Evolutionary conservation across 2,329 filamentous ascomycete species (phyloP).

Genomic region (Didymella lethalis): DNA sequence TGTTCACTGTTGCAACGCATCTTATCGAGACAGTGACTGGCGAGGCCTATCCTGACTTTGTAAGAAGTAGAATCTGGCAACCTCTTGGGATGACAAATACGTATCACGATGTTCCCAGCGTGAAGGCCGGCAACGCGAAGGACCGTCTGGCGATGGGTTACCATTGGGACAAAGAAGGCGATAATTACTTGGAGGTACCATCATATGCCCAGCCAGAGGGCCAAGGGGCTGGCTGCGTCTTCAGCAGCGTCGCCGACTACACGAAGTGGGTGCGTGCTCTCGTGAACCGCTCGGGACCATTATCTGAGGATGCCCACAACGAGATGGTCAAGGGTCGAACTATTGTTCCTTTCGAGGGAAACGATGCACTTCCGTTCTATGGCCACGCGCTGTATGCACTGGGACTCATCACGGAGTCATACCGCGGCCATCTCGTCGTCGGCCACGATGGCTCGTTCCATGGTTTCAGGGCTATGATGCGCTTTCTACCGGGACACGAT

Average conservation of each 20-base stretch:
- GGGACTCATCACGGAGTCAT: conserved; percentile 19
- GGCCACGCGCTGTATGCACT: conserved; percentile 22
- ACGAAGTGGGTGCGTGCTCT: conserved; percentile 39
- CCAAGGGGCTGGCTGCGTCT: conserved; percentile 35
- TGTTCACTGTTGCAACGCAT: conserved; percentile 60
- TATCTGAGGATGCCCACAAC: conserved; percentile 22
- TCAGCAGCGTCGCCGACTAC: conserved; percentile 32
- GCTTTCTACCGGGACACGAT: conserved; percentile 19
- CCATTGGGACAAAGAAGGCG: conserved; percentile 18
- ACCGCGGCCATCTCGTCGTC: conserved; percentile 21
- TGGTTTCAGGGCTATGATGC: conserved; percentile 22
- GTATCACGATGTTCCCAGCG: conserved; percentile 48
- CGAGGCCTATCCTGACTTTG: conserved; percentile 40
- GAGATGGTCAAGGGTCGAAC: conserved; percentile 28
- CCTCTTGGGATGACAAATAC: conserved; percentile 53
- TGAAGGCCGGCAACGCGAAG: conserved; percentile 27
- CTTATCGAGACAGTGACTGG: conserved; percentile 56
- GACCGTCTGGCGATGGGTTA: conserved; percentile 25
- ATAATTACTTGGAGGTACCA: conserved; percentile 15
- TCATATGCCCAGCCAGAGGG: conserved; percentile 26
- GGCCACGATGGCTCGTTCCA: conserved; percentile 21
- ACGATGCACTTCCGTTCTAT: conserved; percentile 18
- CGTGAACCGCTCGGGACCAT: conserved; percentile 20
- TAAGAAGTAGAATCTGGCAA: conserved; percentile 49
- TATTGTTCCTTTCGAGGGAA: conserved; percentile 10